A percentile compares a stretch with the other conserved stretches of the same genome.
Conservation (phyloP, 2,329 filamentous ascomycete species). For the Botrytis hyacinthi region DNA sequence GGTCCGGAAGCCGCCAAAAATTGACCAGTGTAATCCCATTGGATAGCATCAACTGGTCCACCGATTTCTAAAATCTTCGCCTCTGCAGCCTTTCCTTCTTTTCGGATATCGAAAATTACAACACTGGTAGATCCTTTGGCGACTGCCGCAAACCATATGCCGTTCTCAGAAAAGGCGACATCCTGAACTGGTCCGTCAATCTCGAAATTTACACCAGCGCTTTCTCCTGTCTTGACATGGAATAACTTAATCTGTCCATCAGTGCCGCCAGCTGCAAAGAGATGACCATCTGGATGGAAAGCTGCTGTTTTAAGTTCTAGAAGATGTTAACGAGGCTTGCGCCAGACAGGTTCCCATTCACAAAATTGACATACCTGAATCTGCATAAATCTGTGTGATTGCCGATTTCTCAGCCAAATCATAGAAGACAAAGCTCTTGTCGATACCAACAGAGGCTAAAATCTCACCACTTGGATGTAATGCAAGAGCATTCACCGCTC, state of each 20-base stretch:
- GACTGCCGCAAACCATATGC: constrained; percentile 88
- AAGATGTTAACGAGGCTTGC: neutral
- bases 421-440: constrained; percentile 92
- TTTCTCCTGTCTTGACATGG: constrained; percentile 75
- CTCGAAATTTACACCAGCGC: constrained; percentile 67
- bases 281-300: constrained; percentile 96
- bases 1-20: constrained; percentile 81
- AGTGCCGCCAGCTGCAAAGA: constrained; percentile 80
- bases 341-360: neutral
- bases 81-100: constrained; percentile 76
- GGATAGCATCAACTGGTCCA: constrained; percentile 69
- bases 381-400: constrained; percentile 75
- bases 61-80: constrained; percentile 86
- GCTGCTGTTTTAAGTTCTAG: constrained; percentile 59
- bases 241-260: constrained; percentile 84
- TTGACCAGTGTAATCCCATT: constrained; percentile 95
- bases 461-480: constrained; percentile 81
- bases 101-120: constrained; percentile 88
- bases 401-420: constrained; percentile 67
- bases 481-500: constrained; percentile 72
- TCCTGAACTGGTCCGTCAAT: constrained; percentile 69
- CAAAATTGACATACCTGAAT: constrained; percentile 62
- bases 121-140: constrained; percentile 75
- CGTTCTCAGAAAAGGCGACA: constrained; percentile 91
- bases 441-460: constrained; percentile 80